Conservation (phyloP, 805 yeast genomes). For the Candida vartiovaarae region DNA sequence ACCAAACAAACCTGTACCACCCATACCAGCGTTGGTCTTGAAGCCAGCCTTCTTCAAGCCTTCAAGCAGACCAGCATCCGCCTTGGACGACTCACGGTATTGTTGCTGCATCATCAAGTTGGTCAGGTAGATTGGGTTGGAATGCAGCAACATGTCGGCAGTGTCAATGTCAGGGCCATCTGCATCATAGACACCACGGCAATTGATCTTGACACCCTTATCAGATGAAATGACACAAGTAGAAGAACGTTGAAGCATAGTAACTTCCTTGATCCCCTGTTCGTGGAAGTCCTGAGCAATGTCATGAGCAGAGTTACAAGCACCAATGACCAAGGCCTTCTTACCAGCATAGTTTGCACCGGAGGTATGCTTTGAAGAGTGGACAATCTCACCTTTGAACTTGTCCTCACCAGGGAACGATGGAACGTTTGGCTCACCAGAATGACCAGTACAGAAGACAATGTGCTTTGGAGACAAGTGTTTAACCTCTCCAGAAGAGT, state of each 20-base stretch:
- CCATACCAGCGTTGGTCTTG: conserved; percentile 35
- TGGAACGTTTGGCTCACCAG: conserved; percentile 40
- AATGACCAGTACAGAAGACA: conserved; percentile 39
- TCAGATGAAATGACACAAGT: conserved; percentile 35
- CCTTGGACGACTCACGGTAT: conserved; percentile 26
- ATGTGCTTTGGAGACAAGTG: conserved; percentile 30
- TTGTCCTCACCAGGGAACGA: conserved; percentile 30
- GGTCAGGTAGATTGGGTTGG: conserved; percentile 29
- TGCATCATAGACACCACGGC: conserved; percentile 29
- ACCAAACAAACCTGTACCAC: conserved; percentile 36
- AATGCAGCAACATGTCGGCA: conserved; percentile 32
- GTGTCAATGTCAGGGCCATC: conserved; percentile 31
- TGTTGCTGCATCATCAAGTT: conserved; percentile 32
- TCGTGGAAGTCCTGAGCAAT: conserved; percentile 38
- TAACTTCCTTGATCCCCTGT: conserved; percentile 33
- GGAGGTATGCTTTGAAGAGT: conserved; percentile 35
- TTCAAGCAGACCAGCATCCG: conserved; percentile 28
- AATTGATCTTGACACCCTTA: conserved; percentile 25
- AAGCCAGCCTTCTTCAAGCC: conserved; percentile 32
- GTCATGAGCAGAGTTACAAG: conserved; percentile 41
- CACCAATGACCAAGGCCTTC: conserved; percentile 37
- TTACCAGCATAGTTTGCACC: conserved; percentile 36
- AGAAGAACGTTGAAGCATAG: conserved; percentile 39
- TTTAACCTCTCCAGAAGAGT: conserved; percentile 21
- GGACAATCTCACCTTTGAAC: conserved; percentile 34